Conservation (phyloP, 2,329 filamentous ascomycete species). For the Parastagonospora avenae region DNA sequence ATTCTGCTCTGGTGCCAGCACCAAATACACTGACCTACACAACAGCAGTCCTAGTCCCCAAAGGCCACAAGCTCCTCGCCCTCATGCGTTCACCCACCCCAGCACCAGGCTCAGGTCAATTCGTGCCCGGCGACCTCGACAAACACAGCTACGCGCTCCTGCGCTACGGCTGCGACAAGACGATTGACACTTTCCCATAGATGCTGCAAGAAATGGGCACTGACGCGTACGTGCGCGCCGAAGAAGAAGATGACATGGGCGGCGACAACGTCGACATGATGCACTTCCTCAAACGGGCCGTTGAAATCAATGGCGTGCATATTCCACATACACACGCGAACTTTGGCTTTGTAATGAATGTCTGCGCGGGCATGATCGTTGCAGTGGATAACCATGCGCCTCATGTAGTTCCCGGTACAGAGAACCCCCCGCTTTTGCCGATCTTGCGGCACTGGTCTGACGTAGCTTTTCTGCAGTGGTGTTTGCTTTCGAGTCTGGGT, state of each 20-base stretch:
- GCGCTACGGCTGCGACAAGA: not conserved
- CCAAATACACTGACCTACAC: not conserved
- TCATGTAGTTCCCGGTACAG: not conserved
- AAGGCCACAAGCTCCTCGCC: not conserved
- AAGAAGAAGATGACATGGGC: not conserved
- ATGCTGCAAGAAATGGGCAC: not conserved
- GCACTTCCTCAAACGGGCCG: not conserved
- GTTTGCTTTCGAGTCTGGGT: not conserved
- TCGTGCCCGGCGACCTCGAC: not conserved
- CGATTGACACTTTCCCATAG: not conserved
- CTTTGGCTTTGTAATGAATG: not conserved
- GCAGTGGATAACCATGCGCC: not conserved
- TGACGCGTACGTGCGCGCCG: not conserved
- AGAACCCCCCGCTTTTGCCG: not conserved
- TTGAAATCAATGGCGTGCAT: not conserved
- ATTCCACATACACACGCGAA: not conserved
- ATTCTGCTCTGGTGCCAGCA: too few relatives aligned
- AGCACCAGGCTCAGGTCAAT: not conserved
- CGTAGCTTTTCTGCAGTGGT: slow-evolving; percentile 8
- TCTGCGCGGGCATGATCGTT: not conserved
- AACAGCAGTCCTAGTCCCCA: not conserved
- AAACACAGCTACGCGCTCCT: not conserved
- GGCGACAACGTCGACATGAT: not conserved
- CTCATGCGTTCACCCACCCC: not conserved
- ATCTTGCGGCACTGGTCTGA: slow-evolving; percentile 7